Conservation (phyloP, 1,284 basidiomycete species). For the Moniliella sp. region DNA sequence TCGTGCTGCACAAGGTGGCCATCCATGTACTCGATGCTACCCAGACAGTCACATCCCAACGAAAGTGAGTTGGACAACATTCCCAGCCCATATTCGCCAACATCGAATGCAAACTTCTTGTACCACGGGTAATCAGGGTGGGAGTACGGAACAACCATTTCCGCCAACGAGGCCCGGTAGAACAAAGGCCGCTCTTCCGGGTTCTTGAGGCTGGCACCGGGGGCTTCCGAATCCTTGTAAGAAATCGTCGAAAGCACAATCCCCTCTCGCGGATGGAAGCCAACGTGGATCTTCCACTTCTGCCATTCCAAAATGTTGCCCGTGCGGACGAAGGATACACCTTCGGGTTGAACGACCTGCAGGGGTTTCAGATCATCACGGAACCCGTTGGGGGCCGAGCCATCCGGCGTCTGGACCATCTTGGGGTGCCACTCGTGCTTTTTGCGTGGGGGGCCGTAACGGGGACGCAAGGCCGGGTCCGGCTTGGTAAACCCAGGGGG, state of each 20-base stretch:
- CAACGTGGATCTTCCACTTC: conserved; percentile 79
- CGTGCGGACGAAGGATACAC: conserved; percentile 64
- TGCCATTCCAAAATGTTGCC: conserved; percentile 68
- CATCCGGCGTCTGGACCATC: conserved; percentile 30
- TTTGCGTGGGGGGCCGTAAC: conserved; percentile 49
- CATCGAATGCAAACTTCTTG: conserved; percentile 36
- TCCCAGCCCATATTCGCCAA: conserved; percentile 37
- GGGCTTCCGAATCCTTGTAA: conserved; percentile 45
- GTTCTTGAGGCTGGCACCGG: neutral
- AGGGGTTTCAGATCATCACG: conserved; percentile 59
- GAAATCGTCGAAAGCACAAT: conserved; percentile 60
- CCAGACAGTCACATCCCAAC: conserved; percentile 39
- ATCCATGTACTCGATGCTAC: conserved; percentile 35
- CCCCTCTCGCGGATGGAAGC: conserved; percentile 47
- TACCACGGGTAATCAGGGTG: conserved; percentile 25
- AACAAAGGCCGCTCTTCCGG: conserved; percentile 31
- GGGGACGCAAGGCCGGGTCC: conserved; percentile 43
- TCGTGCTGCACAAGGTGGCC: conserved; percentile 25
- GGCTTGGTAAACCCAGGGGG: conserved; percentile 34
- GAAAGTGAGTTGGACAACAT: conserved; percentile 35
- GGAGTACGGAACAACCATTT: conserved; percentile 38
- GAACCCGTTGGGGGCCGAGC: neutral
- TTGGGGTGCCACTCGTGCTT: conserved; percentile 58
- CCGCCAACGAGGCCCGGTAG: conserved; percentile 36
- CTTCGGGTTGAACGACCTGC: conserved; percentile 66